phyloP scores from a whole-genome alignment of 2,329 filamentous ascomycete genomes.

The Colletotrichum sp. region DNA sequence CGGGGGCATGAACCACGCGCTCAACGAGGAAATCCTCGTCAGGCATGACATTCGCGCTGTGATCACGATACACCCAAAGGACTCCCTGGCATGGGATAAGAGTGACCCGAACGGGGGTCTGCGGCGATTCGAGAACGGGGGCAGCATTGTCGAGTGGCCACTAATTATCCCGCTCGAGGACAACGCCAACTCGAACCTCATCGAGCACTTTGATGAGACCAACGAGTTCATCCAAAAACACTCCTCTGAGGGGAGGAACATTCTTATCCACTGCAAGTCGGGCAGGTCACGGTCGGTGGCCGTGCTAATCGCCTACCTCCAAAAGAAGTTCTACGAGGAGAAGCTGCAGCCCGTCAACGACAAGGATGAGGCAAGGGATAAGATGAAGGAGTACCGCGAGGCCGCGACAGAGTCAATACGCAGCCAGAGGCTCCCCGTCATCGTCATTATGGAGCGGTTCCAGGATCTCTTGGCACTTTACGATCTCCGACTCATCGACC shows the following conservation, averaged over 20 bases:
- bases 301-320: constrained; percentile 1
- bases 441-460: constrained; percentile 7
- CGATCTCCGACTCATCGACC: not conserved
- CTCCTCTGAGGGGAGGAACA: not conserved
- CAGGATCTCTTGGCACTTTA: not conserved
- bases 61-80: constrained; percentile 1
- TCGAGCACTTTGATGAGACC: not conserved
- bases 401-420: not conserved
- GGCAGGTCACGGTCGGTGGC: constrained; percentile 1
- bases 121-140: not conserved
- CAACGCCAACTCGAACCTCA: constrained; percentile 6
- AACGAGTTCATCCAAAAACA: not conserved
- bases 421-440: not conserved
- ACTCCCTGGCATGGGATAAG: not conserved
- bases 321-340: not conserved
- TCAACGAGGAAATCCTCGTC: not conserved
- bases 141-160: not conserved
- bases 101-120: not conserved
- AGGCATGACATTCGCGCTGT: not conserved
- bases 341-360: not conserved
- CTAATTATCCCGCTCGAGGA: constrained; percentile 8
- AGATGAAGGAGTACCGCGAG: not conserved
- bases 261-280: constrained; percentile 1
- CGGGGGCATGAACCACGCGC: constrained; percentile 6
- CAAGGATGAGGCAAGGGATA: not conserved